phyloP scores from a whole-genome alignment of 78 protist species.

The Acrasis kona region DNA sequence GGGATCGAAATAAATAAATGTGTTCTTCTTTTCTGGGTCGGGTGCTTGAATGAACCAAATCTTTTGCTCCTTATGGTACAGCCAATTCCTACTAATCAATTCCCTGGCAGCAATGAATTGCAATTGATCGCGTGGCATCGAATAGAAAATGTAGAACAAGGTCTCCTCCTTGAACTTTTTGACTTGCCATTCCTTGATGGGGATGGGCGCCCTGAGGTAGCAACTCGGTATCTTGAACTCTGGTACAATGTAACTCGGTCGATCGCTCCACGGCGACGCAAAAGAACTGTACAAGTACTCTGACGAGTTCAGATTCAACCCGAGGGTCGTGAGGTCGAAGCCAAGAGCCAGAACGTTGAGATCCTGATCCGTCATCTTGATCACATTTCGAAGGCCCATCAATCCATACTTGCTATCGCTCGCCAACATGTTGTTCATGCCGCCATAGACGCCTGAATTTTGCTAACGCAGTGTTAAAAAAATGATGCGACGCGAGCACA shows the following conservation, averaged over 20 bases:
- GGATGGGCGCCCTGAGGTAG: slow-evolving; percentile 55
- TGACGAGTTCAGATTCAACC: slow-evolving; percentile 76
- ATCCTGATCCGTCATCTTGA: slow-evolving; percentile 69
- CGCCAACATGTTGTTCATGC: too few species aligned
- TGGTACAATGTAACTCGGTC: slow-evolving; percentile 26
- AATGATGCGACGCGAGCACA: too few species aligned
- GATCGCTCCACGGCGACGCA: slow-evolving; percentile 74
- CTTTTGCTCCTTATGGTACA: slow-evolving; percentile 75
- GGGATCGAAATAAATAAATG: slow-evolving; percentile 36
- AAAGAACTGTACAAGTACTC: slow-evolving; percentile 68
- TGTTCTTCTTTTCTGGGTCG: slow-evolving; percentile 12
- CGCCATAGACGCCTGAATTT: too few species aligned
- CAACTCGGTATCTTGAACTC: slow-evolving; percentile 70
- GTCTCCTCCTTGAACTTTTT: slow-evolving; percentile 68
- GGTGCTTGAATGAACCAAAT: slow-evolving; percentile 64
- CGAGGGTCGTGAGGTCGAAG: slow-evolving; percentile 77
- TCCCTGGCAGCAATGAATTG: slow-evolving; percentile 78
- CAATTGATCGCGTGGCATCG: slow-evolving; percentile 86
- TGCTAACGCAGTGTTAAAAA: too few species aligned
- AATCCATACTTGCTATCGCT: slow-evolving; percentile 55
- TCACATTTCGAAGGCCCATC: slow-evolving; percentile 70
- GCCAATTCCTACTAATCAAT: slow-evolving; percentile 70
- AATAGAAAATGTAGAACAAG: slow-evolving; percentile 87
- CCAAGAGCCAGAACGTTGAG: slow-evolving; percentile 77
- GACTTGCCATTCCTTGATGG: slow-evolving; percentile 52